These are phyloP conservation scores for Xylaria venustula DNA, from an alignment of 495 filamentous ascomycete genomes.

Conservation along the genomic window DNA sequence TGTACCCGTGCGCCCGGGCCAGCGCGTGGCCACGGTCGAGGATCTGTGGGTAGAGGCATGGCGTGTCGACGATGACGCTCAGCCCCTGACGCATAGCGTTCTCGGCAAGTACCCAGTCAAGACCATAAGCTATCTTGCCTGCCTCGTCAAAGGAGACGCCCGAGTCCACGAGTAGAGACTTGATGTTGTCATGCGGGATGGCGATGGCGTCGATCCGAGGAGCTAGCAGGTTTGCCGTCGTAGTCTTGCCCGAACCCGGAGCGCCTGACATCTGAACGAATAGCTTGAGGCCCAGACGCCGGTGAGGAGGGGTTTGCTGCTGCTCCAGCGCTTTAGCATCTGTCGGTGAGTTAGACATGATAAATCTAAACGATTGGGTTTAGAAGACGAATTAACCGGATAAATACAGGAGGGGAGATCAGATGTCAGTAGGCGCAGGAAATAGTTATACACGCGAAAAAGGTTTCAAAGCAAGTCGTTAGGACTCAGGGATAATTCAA, in stretches of 20 bases:
- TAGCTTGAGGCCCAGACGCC: background rate
- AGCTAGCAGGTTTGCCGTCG: background rate
- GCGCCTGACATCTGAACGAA: constrained; percentile 8
- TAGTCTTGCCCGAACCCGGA: constrained; percentile 6
- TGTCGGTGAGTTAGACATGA: too few relatives aligned
- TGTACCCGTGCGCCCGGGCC: constrained; percentile 12
- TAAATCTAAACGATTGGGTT: too few relatives aligned
- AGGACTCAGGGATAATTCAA: too few relatives aligned
- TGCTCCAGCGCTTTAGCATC: too few relatives aligned
- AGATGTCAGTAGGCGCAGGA: too few relatives aligned
- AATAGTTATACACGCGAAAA: too few relatives aligned
- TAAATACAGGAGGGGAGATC: too few relatives aligned
- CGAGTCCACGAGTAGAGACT: constrained; percentile 10
- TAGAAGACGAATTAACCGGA: too few relatives aligned
- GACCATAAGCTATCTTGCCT: constrained; percentile 18
- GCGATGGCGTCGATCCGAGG: constrained; percentile 5
- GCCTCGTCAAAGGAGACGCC: constrained; percentile 18
- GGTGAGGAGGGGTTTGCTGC: too few relatives aligned
- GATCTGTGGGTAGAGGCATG: constrained; percentile 25
- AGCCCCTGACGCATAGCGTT: constrained; percentile 19
- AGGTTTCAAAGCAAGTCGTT: too few relatives aligned
- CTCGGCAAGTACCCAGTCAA: constrained; percentile 25
- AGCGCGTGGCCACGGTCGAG: constrained; percentile 17
- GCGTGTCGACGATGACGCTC: constrained; percentile 29
- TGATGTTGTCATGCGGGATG: constrained; percentile 16